Evolutionary conservation across 768 basidiomycete species (phyloP), one percentile per base, ranked within the genome.

Genomic region (Tricholomella constricta): DNA sequence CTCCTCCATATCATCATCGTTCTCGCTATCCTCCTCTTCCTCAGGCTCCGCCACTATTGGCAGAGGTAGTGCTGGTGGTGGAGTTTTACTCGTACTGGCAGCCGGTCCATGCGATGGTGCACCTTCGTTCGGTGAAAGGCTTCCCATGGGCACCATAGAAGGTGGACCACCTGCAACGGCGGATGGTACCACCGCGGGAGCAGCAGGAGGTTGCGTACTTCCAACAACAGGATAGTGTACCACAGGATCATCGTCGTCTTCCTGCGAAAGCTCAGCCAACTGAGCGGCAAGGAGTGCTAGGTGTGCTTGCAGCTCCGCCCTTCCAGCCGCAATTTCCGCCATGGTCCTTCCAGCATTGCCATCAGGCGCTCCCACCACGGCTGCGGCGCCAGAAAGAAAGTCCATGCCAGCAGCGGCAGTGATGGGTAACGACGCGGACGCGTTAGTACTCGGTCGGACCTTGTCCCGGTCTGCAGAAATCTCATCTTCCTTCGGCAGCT

Each of bases 261-360:
- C 70, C 46, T 82, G 79, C 12, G 80, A 83, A 42, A 89, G 73
- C 64, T 89, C 89, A 22, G 81, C 79, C 22, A 91, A 65, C 62
- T 91, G 89, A 0, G 84, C 85, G 4, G 88, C 86, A 49, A 91
- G 65, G 26, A 91, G 74, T 2, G 84, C 88, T 38, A 91, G 74
- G 57, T 86, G 86, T 1, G 85, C 87, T 62, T 90, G 89, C 48
- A 91, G 66, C 48, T 84, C 81, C 31, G 88, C 87, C 15, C 89
- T 78, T 10, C 53, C 52, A 29, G 51, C 53, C 4, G 58, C 27
- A 41, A 56, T 37, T 12, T 54, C 49, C n/a, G 29, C 37, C 31
- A 9, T 42, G 5, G 15, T 29, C n/a, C 19, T 32, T 14, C 2
- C 29, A 10, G 43, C 22, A 20, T 15, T 36, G 4, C 19, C 26